Conservation (phyloP, 257 asterid genomes). For the Nicotiana attenuata region DNA sequence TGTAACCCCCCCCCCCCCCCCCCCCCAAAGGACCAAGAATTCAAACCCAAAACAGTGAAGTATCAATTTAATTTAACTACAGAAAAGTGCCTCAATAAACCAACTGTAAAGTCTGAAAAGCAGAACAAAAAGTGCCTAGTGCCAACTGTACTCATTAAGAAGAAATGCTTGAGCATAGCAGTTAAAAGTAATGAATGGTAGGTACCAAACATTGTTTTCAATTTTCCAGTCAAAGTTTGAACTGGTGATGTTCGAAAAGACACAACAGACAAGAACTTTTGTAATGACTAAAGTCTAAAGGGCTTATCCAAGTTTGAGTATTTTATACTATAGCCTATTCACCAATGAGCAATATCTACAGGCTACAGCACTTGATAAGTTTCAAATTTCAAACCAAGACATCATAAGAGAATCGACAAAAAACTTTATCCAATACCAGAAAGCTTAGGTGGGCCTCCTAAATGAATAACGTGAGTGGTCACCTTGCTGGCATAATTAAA, state of each 20-base stretch:
- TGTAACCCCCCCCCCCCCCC: too few relatives aligned
- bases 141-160: constrained; percentile 4
- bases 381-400: constrained; percentile 12
- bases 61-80: neutral
- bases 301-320: constrained; percentile 11
- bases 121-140: neutral
- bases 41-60: neutral
- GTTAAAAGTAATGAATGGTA: neutral
- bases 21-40: neutral
- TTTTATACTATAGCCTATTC: neutral
- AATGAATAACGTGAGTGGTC: constrained; percentile 7
- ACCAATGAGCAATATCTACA: neutral
- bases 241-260: constrained; percentile 3
- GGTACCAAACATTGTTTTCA: neutral
- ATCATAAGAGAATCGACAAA: constrained; percentile 8
- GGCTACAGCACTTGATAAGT: neutral
- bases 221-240: constrained; percentile 13
- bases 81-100: neutral
- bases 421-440: neutral
- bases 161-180: constrained; percentile 1
- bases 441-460: constrained; percentile 5
- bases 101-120: constrained; percentile 14
- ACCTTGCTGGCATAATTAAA: constrained; percentile 10
- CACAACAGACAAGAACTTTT: neutral
- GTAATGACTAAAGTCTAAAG: neutral